phyloP scores from a whole-genome alignment of 441 rosid species.

The Gossypium gossypioides region DNA sequence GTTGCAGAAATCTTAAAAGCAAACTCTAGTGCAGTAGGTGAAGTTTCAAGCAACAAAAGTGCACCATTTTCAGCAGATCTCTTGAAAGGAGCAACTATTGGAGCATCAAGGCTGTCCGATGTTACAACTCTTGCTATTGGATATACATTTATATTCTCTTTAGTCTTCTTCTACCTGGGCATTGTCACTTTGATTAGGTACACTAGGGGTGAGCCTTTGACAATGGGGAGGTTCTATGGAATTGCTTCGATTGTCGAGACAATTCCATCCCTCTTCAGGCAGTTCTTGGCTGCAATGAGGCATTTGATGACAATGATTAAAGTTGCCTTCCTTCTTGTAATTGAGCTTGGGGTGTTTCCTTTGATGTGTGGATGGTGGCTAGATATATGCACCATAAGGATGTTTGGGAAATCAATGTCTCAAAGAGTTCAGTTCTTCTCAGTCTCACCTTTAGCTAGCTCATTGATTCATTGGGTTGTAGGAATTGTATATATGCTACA shows the following conservation, averaged over 20 bases:
- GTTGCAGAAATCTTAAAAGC: constrained; percentile 53
- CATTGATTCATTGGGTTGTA: constrained; percentile 96
- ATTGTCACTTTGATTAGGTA: constrained; percentile 75
- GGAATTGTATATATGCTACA: constrained; percentile 97
- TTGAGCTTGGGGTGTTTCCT: constrained; percentile 98
- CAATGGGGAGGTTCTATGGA: constrained; percentile 75
- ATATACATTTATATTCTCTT: constrained; percentile 63
- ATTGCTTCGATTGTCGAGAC: constrained; percentile 75
- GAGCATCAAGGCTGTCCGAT: constrained; percentile 80
- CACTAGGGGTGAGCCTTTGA: constrained; percentile 88
- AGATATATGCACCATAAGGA: constrained; percentile 85
- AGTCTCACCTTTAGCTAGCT: constrained; percentile 84
- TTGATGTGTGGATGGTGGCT: constrained; percentile 99
- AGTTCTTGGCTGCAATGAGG: constrained; percentile 90
- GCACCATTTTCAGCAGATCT: constrained; percentile 46
- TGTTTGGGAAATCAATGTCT: constrained; percentile 93
- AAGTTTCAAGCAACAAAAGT: constrained; percentile 45
- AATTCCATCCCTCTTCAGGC: constrained; percentile 84
- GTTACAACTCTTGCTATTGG: constrained; percentile 91
- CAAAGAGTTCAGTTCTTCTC: constrained; percentile 76
- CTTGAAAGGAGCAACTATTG: constrained; percentile 49
- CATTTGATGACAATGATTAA: constrained; percentile 98
- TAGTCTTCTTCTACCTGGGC: constrained; percentile 71
- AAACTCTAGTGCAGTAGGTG: constrained; percentile 51
- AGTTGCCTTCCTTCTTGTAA: constrained; percentile 92